A percentile compares a stretch with the other conserved stretches of the same genome.
Conservation (phyloP, 1,139 yeast genomes). For the Pichia sp. region DNA sequence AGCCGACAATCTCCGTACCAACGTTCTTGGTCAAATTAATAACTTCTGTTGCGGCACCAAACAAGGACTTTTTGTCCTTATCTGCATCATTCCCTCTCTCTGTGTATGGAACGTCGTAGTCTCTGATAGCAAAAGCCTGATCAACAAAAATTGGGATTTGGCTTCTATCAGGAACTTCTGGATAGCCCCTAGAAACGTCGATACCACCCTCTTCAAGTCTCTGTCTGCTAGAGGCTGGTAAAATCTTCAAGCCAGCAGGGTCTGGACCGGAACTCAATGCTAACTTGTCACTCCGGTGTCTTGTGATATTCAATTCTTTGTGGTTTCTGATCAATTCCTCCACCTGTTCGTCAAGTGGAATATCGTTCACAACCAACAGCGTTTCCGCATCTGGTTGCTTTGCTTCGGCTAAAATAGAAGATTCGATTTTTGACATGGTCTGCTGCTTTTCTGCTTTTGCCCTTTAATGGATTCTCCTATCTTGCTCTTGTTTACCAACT, state of each 20-base stretch:
- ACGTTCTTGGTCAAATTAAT: conserved; percentile 43
- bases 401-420: not conserved
- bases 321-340: conserved; percentile 15
- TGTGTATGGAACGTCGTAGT: conserved; percentile 25
- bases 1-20: conserved; percentile 55
- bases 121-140: conserved; percentile 45
- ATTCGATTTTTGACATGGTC: not conserved
- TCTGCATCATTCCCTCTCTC: conserved; percentile 50
- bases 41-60: conserved; percentile 48
- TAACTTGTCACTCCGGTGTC: conserved; percentile 4
- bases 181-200: conserved; percentile 43
- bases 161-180: conserved; percentile 35
- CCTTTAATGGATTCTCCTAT: no score
- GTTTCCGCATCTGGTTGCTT: not conserved
- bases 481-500: not conserved
- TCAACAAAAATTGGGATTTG: conserved; percentile 46
- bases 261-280: conserved; percentile 17
- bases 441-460: not conserved
- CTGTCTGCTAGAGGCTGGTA: conserved; percentile 38
- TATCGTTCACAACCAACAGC: conserved; percentile 6
- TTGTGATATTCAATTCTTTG: conserved; percentile 15
- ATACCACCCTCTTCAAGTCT: conserved; percentile 38
- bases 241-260: conserved; percentile 33
- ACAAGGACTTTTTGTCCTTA: conserved; percentile 48
- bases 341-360: conserved; percentile 18